These are phyloP conservation scores for Esteya vermicola DNA, from an alignment of 2,329 filamentous ascomycete species.

Conservation along the genomic window DNA sequence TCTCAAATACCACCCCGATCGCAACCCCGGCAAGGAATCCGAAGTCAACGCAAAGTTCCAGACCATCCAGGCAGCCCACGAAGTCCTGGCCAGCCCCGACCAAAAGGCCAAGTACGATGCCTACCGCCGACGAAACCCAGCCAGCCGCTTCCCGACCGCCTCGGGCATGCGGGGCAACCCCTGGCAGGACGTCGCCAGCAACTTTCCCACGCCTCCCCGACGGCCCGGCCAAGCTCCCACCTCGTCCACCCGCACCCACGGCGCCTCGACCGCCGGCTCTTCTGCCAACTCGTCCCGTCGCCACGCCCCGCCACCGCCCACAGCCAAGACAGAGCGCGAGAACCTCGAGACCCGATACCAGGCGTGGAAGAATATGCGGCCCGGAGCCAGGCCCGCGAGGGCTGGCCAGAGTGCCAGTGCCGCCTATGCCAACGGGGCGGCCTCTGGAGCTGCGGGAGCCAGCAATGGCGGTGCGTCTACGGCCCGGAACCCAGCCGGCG, in stretches of 20 bases:
- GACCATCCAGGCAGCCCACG: constrained; percentile 72
- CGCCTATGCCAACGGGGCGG: constrained; percentile 2
- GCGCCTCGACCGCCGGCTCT: constrained; percentile 4
- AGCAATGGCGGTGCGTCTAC: neutral
- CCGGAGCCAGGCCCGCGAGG: constrained; percentile 7
- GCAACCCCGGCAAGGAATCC: constrained; percentile 68
- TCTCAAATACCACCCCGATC: constrained; percentile 75
- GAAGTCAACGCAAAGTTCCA: constrained; percentile 76
- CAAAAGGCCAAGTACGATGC: constrained; percentile 39
- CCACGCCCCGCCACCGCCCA: constrained; percentile 7
- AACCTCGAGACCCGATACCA: constrained; percentile 14
- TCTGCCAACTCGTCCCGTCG: constrained; percentile 11
- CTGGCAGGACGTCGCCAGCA: constrained; percentile 33
- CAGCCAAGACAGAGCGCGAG: constrained; percentile 9
- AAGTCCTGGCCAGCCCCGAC: constrained; percentile 45
- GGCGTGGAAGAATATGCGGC: constrained; percentile 22
- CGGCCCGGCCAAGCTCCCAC: constrained; percentile 12
- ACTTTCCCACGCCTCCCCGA: constrained; percentile 32
- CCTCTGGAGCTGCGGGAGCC: neutral
- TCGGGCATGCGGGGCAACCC: constrained; percentile 45
- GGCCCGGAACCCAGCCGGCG: constrained; percentile 9
- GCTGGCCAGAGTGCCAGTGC: constrained; percentile 12
- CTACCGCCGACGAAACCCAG: constrained; percentile 20
- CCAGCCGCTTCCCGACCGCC: constrained; percentile 26
- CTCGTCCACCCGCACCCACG: constrained; percentile 6